Base-by-base conservation (phyloP, 352 stramenopile species). In the Hyaloperonospora arabidopsidis region DNA sequence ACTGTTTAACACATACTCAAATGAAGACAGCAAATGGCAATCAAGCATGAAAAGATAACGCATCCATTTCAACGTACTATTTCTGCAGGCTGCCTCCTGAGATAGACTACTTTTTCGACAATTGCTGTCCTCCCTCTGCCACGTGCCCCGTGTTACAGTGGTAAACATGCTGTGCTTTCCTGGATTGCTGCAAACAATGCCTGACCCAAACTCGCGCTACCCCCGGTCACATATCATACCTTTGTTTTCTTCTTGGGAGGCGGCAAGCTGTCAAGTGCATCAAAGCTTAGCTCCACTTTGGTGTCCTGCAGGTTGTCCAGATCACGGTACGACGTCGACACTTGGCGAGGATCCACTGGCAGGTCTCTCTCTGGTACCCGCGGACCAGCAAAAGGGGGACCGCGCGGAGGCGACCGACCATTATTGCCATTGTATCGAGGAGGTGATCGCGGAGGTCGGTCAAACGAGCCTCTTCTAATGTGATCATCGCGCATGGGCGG, bases 221-320 rank as follows among this genome's bases (percentile, higher is more conserved):
- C 8, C 25, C 25, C 25, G 8, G 25, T 32, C 25, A 8, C 25
- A 32, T 32, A 32, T 70, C 62, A 89, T 45, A 86, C 65, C 45
- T 92, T 92, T 14, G 76, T 76, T 72, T 89, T 87, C 71, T 93
- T 93, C 68, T 93, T 93, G 15, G 82, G 82, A 39, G 82, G 82
- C 35, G 80, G 82, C 44, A 93, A 67, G 34, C 70, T 89, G 40
- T 87, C 76, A 18, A 93, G 65, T 23, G 78, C 80, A 41, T 92
- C 77, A 58, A 93, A 93, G 51, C 74, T 88, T 54, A 93, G 56
- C 54, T 93, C 80, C 45, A 93, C 82, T 61, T 90, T 88, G 5
- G 79, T 84, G 49, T 90, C 77, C 52, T 89, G 72, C 22, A 93
- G 53, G 39, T 89, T 87, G 68, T 93, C 82, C 54, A 93, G 58